Evolutionary conservation across 2,329 filamentous ascomycete genomes (phyloP).

Genomic region (Epichloe amarillans): DNA sequence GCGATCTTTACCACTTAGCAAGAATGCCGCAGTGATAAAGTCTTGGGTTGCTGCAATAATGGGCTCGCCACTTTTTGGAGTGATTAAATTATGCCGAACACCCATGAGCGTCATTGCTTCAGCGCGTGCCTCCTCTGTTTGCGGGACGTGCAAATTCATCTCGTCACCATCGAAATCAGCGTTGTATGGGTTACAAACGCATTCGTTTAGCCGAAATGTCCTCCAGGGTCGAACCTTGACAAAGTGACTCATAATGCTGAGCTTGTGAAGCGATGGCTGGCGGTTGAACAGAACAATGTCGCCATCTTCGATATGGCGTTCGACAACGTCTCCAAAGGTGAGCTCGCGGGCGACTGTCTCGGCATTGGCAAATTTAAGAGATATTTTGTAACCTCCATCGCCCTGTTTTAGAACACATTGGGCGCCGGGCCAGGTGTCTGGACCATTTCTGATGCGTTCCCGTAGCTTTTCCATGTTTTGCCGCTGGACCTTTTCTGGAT

Average conservation of each 20-base stretch:
- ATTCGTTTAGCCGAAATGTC: constrained; percentile 94
- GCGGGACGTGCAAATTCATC: constrained; percentile 97
- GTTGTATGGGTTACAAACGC: constrained; percentile 96
- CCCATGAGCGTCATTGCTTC: constrained; percentile 97
- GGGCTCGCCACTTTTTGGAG: constrained; percentile 93
- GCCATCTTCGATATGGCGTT: constrained; percentile 87
- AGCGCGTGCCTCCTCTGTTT: constrained; percentile 90
- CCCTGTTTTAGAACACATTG: constrained; percentile 67
- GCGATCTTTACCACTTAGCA: constrained; percentile 81
- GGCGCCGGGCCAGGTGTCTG: constrained; percentile 72
- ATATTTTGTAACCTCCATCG: constrained; percentile 54
- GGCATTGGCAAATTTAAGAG: constrained; percentile 59
- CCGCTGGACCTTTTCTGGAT: constrained; percentile 74
- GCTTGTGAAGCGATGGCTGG: constrained; percentile 92
- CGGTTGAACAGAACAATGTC: constrained; percentile 97
- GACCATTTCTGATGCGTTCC: constrained; percentile 61
- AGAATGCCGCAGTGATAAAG: constrained; percentile 91
- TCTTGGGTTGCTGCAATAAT: constrained; percentile 99
- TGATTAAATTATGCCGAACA: constrained; percentile 90
- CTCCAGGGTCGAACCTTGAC: constrained; percentile 90
- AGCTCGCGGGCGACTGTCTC: constrained; percentile 61
- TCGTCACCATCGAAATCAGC: constrained; percentile 98
- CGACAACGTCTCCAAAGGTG: constrained; percentile 74
- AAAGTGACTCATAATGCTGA: constrained; percentile 94
- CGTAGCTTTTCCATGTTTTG: constrained; percentile 78